Base-by-base conservation (phyloP, 345 rosid species). In the Adansonia digitata region DNA sequence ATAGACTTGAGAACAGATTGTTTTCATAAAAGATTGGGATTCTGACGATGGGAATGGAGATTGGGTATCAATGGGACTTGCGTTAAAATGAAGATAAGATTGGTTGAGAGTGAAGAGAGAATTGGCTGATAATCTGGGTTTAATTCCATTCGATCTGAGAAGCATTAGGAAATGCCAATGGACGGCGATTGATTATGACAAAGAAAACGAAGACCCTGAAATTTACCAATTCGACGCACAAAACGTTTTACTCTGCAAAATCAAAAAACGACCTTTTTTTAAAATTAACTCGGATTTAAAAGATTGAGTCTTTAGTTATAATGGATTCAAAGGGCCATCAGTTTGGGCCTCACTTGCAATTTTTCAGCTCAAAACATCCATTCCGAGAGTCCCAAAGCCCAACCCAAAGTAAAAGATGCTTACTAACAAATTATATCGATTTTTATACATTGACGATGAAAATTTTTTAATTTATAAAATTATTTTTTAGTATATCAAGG, bases 1-100 rank as follows among this genome's bases (percentile, higher is more conserved):
- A 51, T 78, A 80, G 39, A 92, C 92, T 77, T 76, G 49, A 18
- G 89, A 85, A 65, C 92, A 89, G 18, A 91, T 77, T 24, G 88
- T 80, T 73, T 81, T 80, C 63, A 86, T 87, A 0, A 78, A 70
- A 39, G 91, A 89, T 2, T 86, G 94, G 35, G 87, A 69, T 15
- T 74, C 77, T 12, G 85, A 26, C 7, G 83, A 57, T 40, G 75
- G 18, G 37, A 20, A 13, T 75, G 63, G 4, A 77, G 81, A 52
- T 68, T 45, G 18, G 24, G 78, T 51, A 15, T 70, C 61, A 42
- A 73, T 35, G 17, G 43, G 0, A 12, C 71, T 61, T 34, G 52
- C 11, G 48, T 66, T 48, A 60, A 71, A 73, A 42, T 76, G 76
- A 60, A 63, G 42, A 79, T 75, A 34, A 31, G 76, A 56, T 4